Conservation (phyloP, 257 asterid species). For the Lantana camara region DNA sequence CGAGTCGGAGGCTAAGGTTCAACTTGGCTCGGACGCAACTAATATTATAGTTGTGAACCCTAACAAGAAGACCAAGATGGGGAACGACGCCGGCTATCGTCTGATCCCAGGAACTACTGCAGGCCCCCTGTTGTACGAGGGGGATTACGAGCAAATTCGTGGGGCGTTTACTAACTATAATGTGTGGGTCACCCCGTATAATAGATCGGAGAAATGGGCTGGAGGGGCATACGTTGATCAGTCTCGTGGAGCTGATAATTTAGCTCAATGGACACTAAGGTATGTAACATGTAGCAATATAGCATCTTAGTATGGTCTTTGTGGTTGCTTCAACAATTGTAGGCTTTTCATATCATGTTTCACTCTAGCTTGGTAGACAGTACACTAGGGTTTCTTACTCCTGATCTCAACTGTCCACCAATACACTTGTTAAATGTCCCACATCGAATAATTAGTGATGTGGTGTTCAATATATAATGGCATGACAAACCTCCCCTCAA, state of each 20-base stretch:
- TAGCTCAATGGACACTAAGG: constrained; percentile 45
- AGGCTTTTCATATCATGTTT: no score
- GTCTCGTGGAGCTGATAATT: constrained; percentile 41
- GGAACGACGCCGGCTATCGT: constrained; percentile 52
- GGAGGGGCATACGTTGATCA: constrained; percentile 39
- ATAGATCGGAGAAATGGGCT: constrained; percentile 44
- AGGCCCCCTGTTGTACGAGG: constrained; percentile 24
- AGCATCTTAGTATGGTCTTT: no score
- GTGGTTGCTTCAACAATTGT: no score
- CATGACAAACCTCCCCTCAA: no score
- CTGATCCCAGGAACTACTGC: constrained; percentile 43
- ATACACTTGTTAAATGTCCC: no score
- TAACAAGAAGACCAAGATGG: constrained; percentile 48
- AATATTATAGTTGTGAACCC: constrained; percentile 49
- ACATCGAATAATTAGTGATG: no score
- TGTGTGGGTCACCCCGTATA: constrained; percentile 54
- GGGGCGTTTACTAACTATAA: constrained; percentile 40
- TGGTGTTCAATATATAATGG: no score
- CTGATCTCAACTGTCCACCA: no score
- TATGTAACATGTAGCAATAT: neutral
- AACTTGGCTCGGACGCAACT: constrained; percentile 33
- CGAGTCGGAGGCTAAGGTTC: constrained; percentile 53
- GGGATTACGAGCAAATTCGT: constrained; percentile 37
- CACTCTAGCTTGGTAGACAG: no score
- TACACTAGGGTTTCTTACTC: no score